These are phyloP conservation scores for Grosmannia serpens DNA, from an alignment of 2,329 filamentous ascomycete species.

Conservation along the genomic window DNA sequence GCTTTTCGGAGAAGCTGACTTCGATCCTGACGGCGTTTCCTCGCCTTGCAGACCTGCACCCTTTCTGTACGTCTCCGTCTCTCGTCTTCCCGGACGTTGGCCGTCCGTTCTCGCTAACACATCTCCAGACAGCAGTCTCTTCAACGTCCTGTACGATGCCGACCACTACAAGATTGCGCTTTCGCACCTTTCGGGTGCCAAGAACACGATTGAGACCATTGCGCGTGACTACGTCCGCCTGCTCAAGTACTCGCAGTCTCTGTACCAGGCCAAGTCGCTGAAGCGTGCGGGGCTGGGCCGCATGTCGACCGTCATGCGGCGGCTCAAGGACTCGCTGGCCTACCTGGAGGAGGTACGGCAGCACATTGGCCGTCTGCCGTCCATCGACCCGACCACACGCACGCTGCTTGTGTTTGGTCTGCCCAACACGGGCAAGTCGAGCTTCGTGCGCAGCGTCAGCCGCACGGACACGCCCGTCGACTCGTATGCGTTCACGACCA, in stretches of 20 bases:
- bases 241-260: conserved; percentile 78
- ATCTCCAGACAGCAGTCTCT: conserved; percentile 49
- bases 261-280: conserved; percentile 98
- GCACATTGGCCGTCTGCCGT: conserved; percentile 89
- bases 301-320: conserved; percentile 95
- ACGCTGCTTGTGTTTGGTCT: conserved; percentile 96
- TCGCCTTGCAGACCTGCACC: conserved; percentile 84
- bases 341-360: conserved; percentile 96
- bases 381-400: conserved; percentile 96
- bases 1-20: conserved; percentile 74
- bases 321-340: conserved; percentile 84
- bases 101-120: background rate
- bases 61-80: conserved; percentile 55
- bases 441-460: conserved; percentile 84
- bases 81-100: conserved; percentile 46
- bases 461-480: conserved; percentile 94
- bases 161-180: conserved; percentile 97
- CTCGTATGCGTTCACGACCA: conserved; percentile 92
- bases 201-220: conserved; percentile 93
- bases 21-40: conserved; percentile 90
- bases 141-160: conserved; percentile 97
- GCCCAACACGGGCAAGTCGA: conserved; percentile 95
- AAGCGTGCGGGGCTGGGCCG: conserved; percentile 92
- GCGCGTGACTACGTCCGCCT: conserved; percentile 92
- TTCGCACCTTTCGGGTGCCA: conserved; percentile 89